Evolutionary conservation across 345 rosid species (phyloP).

Genomic region (Erodium maritimum): DNA sequence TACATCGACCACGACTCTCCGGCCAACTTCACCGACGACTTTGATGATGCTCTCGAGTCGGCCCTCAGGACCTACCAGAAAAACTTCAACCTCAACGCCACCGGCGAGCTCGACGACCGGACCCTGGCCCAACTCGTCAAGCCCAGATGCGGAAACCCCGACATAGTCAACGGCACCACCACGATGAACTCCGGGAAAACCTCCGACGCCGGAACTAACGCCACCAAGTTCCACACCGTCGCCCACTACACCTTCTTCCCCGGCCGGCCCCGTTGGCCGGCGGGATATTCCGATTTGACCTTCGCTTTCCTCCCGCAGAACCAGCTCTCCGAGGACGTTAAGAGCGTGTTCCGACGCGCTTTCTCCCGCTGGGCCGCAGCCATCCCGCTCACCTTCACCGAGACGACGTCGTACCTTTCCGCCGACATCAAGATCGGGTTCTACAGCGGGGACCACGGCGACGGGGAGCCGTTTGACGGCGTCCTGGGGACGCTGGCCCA

Average conservation of each 20-base stretch:
- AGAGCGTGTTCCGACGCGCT: slow-evolving; percentile 55
- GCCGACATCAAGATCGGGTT: slow-evolving; percentile 74
- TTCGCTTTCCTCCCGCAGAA: slow-evolving; percentile 50
- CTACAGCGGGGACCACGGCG: slow-evolving; percentile 70
- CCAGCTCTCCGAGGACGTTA: slow-evolving; percentile 28
- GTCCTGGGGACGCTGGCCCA: slow-evolving; percentile 76
- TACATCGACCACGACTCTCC: slow-evolving; percentile 39
- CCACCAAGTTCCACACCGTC: slow-evolving; percentile 30
- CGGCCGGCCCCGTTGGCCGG: slow-evolving; percentile 66
- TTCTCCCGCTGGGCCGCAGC: slow-evolving; percentile 63
- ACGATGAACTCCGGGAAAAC: slow-evolving; percentile 55
- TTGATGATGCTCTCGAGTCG: slow-evolving; percentile 42
- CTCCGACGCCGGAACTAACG: slow-evolving; percentile 10
- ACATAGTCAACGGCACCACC: slow-evolving; percentile 69
- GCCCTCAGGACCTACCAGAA: slow-evolving; percentile 63
- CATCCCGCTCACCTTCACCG: slow-evolving; percentile 53
- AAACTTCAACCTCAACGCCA: slow-evolving; percentile 56
- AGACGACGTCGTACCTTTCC: slow-evolving; percentile 7
- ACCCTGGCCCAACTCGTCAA: slow-evolving; percentile 47
- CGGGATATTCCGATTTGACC: slow-evolving; percentile 30
- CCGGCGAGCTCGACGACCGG: slow-evolving; percentile 61
- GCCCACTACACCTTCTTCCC: slow-evolving; percentile 61
- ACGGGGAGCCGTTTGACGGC: slow-evolving; percentile 92
- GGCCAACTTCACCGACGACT: slow-evolving; percentile 52
- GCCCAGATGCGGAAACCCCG: slow-evolving; percentile 87